phyloP scores from a whole-genome alignment of 176 grass and related monocot species.

The Musa acuminata region DNA sequence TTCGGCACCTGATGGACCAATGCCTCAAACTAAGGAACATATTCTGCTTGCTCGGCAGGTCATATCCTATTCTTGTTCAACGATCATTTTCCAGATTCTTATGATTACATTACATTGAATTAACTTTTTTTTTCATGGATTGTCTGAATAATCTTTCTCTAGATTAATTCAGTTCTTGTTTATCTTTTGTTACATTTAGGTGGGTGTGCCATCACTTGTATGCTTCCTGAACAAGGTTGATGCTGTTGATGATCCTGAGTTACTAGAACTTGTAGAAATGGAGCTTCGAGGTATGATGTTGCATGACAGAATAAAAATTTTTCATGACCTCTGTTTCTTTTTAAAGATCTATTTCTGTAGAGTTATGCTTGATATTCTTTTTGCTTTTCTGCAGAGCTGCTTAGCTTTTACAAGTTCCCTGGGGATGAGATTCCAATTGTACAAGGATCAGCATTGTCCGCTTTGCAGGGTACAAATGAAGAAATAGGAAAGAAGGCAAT shows the following conservation, averaged over 20 bases:
- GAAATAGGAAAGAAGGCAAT: constrained; percentile 86
- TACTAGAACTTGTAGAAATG: constrained; percentile 94
- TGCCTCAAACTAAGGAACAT: constrained; percentile 99
- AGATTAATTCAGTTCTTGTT: constrained; percentile 2
- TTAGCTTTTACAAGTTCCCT: constrained; percentile 96
- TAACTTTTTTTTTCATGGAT: too few species aligned
- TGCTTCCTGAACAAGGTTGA: constrained; percentile 98
- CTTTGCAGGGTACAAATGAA: constrained; percentile 84
- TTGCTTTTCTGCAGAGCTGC: constrained; percentile 51
- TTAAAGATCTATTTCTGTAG: not conserved
- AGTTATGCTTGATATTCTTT: constrained; percentile 7
- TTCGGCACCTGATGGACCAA: constrained; percentile 92
- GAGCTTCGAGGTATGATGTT: constrained; percentile 67
- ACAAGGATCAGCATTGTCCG: constrained; percentile 70
- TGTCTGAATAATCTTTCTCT: not conserved
- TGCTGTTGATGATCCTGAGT: constrained; percentile 86
- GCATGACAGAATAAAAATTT: not conserved
- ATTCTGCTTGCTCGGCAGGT: constrained; percentile 98
- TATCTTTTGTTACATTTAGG: constrained; percentile 29
- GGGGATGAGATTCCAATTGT: constrained; percentile 96
- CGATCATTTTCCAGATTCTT: too few species aligned
- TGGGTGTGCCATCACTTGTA: constrained; percentile 93
- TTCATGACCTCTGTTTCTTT: not conserved
- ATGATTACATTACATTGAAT: too few species aligned
- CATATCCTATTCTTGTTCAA: not conserved